phyloP scores from a whole-genome alignment of 805 yeast species.

The Kuraishia ogatae region DNA sequence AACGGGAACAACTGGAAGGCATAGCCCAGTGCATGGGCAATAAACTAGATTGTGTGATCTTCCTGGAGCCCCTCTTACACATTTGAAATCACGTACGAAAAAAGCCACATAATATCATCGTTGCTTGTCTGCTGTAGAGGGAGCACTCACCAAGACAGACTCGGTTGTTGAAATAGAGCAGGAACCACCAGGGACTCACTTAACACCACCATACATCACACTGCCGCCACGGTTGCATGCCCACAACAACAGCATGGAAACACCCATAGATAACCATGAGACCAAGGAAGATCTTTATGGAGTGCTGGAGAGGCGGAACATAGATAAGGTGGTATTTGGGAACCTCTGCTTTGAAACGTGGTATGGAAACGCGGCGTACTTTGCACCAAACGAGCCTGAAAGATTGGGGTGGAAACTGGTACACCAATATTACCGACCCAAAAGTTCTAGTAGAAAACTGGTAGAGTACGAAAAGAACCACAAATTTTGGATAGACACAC shows the following conservation, averaged over 20 bases:
- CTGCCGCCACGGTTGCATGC: no score
- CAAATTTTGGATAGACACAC: slow-evolving; percentile 45
- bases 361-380: slow-evolving; percentile 83
- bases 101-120: no score
- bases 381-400: slow-evolving; percentile 34
- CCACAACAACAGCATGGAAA: neutral
- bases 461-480: slow-evolving; percentile 9
- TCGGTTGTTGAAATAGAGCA: no score
- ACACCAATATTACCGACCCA: slow-evolving; percentile 13
- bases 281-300: slow-evolving; percentile 45
- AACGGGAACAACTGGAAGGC: no score
- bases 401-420: slow-evolving; percentile 34
- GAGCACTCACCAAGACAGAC: no score
- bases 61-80: no score
- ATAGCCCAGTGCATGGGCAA: no score
- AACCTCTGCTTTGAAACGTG: slow-evolving; percentile 64
- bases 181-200: no score
- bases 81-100: no score
- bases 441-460: slow-evolving; percentile 6
- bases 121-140: no score
- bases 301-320: slow-evolving; percentile 51
- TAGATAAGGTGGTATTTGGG: slow-evolving; percentile 60
- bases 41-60: no score
- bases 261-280: neutral
- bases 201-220: no score